Evolutionary conservation across 129 eudicot species (phyloP).

Genomic region (Lactuca sativa): DNA sequence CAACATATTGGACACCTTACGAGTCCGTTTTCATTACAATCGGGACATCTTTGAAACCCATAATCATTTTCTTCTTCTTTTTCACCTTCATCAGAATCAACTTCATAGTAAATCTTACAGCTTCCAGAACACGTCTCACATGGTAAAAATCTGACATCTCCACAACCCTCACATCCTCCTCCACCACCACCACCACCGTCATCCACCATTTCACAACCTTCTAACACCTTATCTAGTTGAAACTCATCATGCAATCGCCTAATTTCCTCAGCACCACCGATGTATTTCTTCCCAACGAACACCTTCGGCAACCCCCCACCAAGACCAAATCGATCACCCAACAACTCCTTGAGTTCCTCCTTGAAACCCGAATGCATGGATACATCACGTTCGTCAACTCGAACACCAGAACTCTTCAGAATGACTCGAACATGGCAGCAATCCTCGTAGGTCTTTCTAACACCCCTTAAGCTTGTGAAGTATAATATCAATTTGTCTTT

Average conservation of each 20-base stretch:
- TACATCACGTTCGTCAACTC: slow-evolving; percentile 89
- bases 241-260: slow-evolving; percentile 67
- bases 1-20: slow-evolving; percentile 81
- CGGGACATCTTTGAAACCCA: slow-evolving; percentile 88
- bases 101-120: slow-evolving; percentile 73
- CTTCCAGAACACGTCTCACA: slow-evolving; percentile 97
- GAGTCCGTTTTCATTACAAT: slow-evolving; percentile 96
- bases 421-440: slow-evolving; percentile 69
- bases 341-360: slow-evolving; percentile 71
- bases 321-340: slow-evolving; percentile 44
- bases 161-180: slow-evolving; percentile 72
- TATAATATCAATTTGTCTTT: slow-evolving; percentile 60
- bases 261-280: slow-evolving; percentile 83
- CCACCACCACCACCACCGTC: slow-evolving; percentile 34
- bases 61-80: slow-evolving; percentile 49
- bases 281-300: slow-evolving; percentile 59
- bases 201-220: slow-evolving; percentile 50
- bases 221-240: slow-evolving; percentile 63
- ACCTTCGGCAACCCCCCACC: slow-evolving; percentile 74
- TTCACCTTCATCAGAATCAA: slow-evolving; percentile 38
- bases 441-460: slow-evolving; percentile 92
- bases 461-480: slow-evolving; percentile 83
- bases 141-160: slow-evolving; percentile 74
- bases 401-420: slow-evolving; percentile 54
- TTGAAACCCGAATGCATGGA: slow-evolving; percentile 93